Base-by-base conservation (phyloP, 2,329 filamentous ascomycete genomes). In the Colletotrichum neosansevieriae region DNA sequence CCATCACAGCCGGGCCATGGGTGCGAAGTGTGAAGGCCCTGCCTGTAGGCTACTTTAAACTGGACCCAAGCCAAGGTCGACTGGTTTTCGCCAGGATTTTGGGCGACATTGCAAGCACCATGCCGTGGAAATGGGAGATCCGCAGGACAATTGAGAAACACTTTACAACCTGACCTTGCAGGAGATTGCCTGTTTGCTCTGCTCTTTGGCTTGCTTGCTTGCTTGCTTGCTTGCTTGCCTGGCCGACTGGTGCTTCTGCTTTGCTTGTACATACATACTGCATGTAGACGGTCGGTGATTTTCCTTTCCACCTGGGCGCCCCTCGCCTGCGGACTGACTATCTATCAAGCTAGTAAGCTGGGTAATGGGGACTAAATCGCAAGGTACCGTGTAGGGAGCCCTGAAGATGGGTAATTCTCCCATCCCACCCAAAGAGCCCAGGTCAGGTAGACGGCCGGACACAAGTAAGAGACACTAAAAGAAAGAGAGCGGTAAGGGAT, bases 1-100 rank as follows among this genome's bases (percentile, higher is more conserved):
- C 67, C 67, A 69, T 67, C 19, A 19, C 57, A 53, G 44, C 57
- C 51, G 63, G 67, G 51, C 32, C 61, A 60, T 56, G 61, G 61
- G 62, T 65, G 56, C 56, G 34, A 51, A 63, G 51, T 63, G 64
- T 32, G n/a, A 15, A 15, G 53, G 10, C 9, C 12, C 32, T 42
- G n/a, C 40, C 10, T 45, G 40, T 24, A n/a, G 7, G 45, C 32
- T 53, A 12, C 17, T 17, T n/a, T 21, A 15, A n/a, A 53, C 24
- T 11, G 50, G 32, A 13, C 21, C 47, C 21, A 24, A 32, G 49
- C 49, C 24, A 51, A 36, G 51, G 19, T 21, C 50, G 47, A 34
- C 58, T n/a, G 34, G 29, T 56, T 53, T 57, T 34, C 47, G 36
- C 34, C 45, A 34, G 58, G 47, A n/a, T 61, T 42, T 51, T 51